Percentiles rank a stretch among this genome's conserved stretches.
phyloP scores from a whole-genome alignment of 192 early-diverging fungal genomes.

The Coemansia sp. region DNA sequence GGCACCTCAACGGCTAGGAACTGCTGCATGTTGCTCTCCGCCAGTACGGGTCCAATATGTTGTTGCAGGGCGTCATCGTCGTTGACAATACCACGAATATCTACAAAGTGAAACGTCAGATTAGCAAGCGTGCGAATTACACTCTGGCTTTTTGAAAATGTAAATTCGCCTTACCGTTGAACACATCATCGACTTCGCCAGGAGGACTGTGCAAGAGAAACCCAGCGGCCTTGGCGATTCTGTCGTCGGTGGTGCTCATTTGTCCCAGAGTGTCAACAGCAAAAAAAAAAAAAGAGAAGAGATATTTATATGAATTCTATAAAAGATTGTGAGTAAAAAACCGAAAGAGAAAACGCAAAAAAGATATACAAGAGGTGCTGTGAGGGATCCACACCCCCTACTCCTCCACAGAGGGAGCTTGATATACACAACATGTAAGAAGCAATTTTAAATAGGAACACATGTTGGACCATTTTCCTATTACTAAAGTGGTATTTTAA shows the following conservation, averaged over 20 bases:
- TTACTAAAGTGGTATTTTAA: background rate
- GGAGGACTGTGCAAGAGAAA: constrained; percentile 91
- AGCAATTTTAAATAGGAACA: background rate
- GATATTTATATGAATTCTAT: background rate
- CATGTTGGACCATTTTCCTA: constrained; percentile 4
- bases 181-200: constrained; percentile 96
- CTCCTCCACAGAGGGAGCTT: background rate
- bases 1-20: constrained; percentile 74
- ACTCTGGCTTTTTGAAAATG: background rate
- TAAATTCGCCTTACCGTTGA: constrained; percentile 72
- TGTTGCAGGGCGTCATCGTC: constrained; percentile 75
- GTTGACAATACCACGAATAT: constrained; percentile 83
- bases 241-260: constrained; percentile 61
- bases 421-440: background rate
- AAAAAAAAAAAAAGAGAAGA: background rate
- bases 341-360: constrained; percentile 1
- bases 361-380: background rate
- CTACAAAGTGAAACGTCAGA: constrained; percentile 54
- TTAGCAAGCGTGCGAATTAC: background rate
- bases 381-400: background rate
- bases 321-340: background rate
- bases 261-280: background rate
- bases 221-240: constrained; percentile 72
- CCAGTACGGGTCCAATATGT: constrained; percentile 69
- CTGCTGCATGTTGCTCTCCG: constrained; percentile 85